Evolutionary conservation across 345 rosid genomes (phyloP), one percentile per base, ranked within the genome.

Genomic region (Melastoma malabathricum): DNA sequence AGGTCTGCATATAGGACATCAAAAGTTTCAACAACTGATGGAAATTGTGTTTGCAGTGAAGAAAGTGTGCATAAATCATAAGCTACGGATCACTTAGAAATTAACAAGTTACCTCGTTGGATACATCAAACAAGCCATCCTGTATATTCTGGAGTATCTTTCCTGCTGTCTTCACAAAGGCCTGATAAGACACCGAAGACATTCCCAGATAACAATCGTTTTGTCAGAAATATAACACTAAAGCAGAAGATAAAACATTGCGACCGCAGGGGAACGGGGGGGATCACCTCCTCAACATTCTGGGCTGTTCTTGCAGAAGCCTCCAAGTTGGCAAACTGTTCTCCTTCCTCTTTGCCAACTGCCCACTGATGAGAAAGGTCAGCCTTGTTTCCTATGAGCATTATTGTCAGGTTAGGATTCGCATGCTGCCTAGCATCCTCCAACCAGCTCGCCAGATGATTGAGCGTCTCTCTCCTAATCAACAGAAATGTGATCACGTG

Each of bases 371-470:
- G 88, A 51, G 90, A 71, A 65, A 89, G 97, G 75, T 89, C 97
- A 43, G 76, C 73, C 72, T 89, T 89, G 75, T 89, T 89, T 44
- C 98, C 98, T 8, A 89, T 61, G 16, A 90, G 83, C 90, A 83
- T 81, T 55, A 86, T 86, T 22, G 84, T 71, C 98, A 90, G 86
- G 73, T 86, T 92, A 51, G 98, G 93, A 69, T 92, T 92, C 48
- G 98, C 98, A 68, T 86, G 96, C 69, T 92, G 96, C 62, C 96
- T 64, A 15, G 98, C 96, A 84, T 92, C 98, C 61, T 84, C 98
- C 55, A 92, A 71, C 98, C 98, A 92, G 74, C 84, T 82, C 5
- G 98, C 89, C 46, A 92, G 72, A 81, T 92, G 98, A 72, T 92
- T 92, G 66, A 90, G 87, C 3, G 96, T 92, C 72, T 92, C 96